phyloP scores from a whole-genome alignment of 352 stramenopile species.

The Phytophthora citrophthora region DNA sequence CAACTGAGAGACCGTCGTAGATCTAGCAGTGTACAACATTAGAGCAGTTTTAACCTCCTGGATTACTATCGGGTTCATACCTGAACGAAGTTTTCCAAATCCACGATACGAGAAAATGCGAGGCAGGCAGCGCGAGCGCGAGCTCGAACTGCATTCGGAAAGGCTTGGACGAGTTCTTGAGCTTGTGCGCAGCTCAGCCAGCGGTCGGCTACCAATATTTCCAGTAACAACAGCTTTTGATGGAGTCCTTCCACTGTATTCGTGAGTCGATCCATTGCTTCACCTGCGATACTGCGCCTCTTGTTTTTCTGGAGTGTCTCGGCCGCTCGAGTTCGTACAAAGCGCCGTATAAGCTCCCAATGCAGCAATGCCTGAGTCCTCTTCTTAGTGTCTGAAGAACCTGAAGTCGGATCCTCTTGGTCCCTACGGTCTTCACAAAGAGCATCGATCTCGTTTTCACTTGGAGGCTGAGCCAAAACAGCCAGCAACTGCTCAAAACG shows the following conservation, averaged over 20 bases:
- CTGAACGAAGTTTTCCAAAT: constrained; percentile 78
- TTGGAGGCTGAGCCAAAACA: constrained; percentile 35
- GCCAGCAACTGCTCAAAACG: constrained; percentile 67
- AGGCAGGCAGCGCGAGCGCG: constrained; percentile 61
- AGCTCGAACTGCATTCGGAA: constrained; percentile 57
- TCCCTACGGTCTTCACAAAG: constrained; percentile 19
- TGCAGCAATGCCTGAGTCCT: constrained; percentile 33
- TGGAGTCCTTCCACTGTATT: constrained; percentile 28
- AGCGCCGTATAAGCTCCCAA: constrained; percentile 51
- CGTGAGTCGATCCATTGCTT: constrained; percentile 15
- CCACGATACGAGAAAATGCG: constrained; percentile 69
- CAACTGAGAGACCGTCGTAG: constrained; percentile 46
- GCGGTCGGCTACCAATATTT: constrained; percentile 56
- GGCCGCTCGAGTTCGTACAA: constrained; percentile 5
- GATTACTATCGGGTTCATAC: constrained; percentile 23
- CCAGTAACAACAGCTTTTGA: constrained; percentile 39
- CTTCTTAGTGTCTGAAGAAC: constrained; percentile 2
- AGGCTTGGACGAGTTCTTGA: constrained; percentile 37
- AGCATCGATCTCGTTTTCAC: constrained; percentile 18
- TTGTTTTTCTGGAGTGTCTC: constrained; percentile 1
- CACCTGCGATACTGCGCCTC: neutral
- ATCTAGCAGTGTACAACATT: constrained; percentile 39
- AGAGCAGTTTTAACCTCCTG: neutral
- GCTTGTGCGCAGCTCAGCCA: constrained; percentile 66
- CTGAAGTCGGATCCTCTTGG: neutral